Base-by-base conservation (phyloP, 2,329 filamentous ascomycete species). In the Ophiocordyceps robertsii region DNA sequence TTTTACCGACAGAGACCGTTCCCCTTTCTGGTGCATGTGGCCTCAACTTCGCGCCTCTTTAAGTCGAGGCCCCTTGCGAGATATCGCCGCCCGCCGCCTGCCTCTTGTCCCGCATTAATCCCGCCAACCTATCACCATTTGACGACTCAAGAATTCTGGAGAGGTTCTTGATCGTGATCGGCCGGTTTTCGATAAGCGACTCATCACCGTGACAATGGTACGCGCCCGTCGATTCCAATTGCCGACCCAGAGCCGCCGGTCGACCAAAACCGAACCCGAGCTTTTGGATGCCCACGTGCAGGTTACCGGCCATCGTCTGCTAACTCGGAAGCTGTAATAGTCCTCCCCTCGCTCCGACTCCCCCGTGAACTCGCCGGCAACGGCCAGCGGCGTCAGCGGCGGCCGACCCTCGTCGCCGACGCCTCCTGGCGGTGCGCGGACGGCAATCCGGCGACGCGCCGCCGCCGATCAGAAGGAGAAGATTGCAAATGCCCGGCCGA, bases 401-500 rank as follows among this genome's bases (percentile, higher is more conserved):
- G 80, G 75, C 58, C 86, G 90, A 51, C 81, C 86, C 44, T 82
- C 85, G 29, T 95, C 90, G 40, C 89, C 90, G 47, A 81, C 86
- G 56, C 83, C 88, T 49, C 92, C 92, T 24, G 92, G 92, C 51
- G 92, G 92, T 55, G 88, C 92, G 57, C 88, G 92, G 63, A 94
- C 90, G 53, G 90, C 88, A 48, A 93, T 98, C 68, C 82, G 92
- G 65, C 82, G 92, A 64, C 87, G 92, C 62, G 90, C 92, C 37
- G 92, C 92, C 29, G 90, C 90, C 56, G 92, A 96, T 64, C 85
- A 95, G 70, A 95, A 95, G 67, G 92, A 96, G 69, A 92, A 93
- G 69, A 79, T 90, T 55, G 89, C 90, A 58, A 98, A 94, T 82
- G 84, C 79, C 51, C 77, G 92, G 54, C 92, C 92, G 40, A 85